Percentiles rank a stretch among this genome's conserved stretches.
Evolutionary conservation across 805 yeast species (phyloP).

Genomic region (Cyberlindnera galapagoensis): DNA sequence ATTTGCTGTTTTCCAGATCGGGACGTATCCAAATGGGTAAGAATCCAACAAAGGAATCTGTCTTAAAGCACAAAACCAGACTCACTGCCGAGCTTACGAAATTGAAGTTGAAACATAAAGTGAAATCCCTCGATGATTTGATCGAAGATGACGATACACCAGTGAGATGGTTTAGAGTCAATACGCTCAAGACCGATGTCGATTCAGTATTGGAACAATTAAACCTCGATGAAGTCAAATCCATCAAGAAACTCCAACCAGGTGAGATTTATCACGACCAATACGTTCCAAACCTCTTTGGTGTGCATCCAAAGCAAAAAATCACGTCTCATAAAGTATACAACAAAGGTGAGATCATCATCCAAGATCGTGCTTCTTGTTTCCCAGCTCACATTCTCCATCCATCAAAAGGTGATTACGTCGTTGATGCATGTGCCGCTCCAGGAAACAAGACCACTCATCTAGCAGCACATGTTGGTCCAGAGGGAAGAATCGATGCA

Average conservation of each 20-base stretch:
- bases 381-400: constrained; percentile 84
- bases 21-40: constrained; percentile 89
- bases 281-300: constrained; percentile 70
- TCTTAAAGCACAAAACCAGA: constrained; percentile 73
- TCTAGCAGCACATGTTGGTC: constrained; percentile 57
- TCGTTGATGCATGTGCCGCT: constrained; percentile 95
- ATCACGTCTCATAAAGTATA: constrained; percentile 66
- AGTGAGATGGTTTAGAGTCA: constrained; percentile 73
- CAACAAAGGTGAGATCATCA: constrained; percentile 68
- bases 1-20: constrained; percentile 62
- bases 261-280: constrained; percentile 70
- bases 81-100: constrained; percentile 77
- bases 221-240: constrained; percentile 38
- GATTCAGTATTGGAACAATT: constrained; percentile 29
- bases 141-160: constrained; percentile 62
- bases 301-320: constrained; percentile 71
- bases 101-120: constrained; percentile 67
- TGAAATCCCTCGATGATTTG: constrained; percentile 45
- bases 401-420: constrained; percentile 51
- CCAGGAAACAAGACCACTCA: constrained; percentile 99
- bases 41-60: constrained; percentile 75
- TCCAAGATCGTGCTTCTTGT: constrained; percentile 96
- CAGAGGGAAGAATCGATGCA: constrained; percentile 51
- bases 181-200: constrained; percentile 46
- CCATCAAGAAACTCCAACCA: constrained; percentile 36